Evolutionary conservation across 345 rosid species (phyloP).

Genomic region (Citrus reticulata): DNA sequence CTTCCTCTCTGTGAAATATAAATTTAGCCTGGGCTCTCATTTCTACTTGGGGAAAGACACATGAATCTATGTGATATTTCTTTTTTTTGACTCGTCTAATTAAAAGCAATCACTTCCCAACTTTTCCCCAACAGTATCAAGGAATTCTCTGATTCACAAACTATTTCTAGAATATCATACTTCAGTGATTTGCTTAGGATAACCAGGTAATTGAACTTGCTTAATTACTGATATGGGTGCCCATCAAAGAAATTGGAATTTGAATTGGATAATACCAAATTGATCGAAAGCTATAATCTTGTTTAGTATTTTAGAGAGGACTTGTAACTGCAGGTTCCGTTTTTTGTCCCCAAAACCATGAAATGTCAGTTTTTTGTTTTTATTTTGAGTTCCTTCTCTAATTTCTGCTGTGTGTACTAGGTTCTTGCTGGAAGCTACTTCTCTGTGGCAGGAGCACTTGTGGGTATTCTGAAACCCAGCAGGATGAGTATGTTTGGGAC

Average conservation of each 20-base stretch:
- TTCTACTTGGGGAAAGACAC: neutral
- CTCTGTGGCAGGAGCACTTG: slow-evolving; percentile 81
- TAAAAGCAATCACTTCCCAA: neutral
- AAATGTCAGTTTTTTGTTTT: neutral
- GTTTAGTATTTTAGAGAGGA: neutral
- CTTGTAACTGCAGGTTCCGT: neutral
- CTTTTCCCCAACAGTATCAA: neutral
- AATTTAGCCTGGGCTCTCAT: neutral
- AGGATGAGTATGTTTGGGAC: slow-evolving; percentile 98
- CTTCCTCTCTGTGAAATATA: slow-evolving; percentile 2
- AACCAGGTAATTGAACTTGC: neutral
- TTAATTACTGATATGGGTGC: neutral
- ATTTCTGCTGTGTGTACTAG: slow-evolving; percentile 29
- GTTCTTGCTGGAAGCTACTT: slow-evolving; percentile 96
- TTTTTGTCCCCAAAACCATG: neutral
- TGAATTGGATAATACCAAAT: neutral
- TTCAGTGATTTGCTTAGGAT: neutral
- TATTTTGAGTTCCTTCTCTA: neutral
- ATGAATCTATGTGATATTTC: neutral
- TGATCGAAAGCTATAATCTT: neutral
- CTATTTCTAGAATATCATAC: neutral
- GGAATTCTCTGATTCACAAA: neutral
- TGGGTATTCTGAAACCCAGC: slow-evolving; percentile 77
- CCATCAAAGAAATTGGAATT: neutral
- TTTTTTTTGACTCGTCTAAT: neutral